Evolutionary conservation across 371 early-diverging fungal genomes (phyloP).

Genomic region (Apophysomyces ossiformis): DNA sequence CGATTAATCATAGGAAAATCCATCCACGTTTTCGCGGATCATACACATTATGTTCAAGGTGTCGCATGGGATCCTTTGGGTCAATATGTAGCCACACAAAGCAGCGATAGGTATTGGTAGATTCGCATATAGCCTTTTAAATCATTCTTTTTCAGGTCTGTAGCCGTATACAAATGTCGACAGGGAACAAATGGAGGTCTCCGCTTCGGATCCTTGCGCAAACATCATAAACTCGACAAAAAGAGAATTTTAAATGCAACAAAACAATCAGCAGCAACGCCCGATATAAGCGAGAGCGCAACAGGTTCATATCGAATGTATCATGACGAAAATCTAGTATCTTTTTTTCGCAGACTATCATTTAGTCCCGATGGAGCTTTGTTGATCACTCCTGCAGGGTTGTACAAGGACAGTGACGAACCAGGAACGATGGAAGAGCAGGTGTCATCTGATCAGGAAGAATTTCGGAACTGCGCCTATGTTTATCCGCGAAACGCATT

Average conservation of each 20-base stretch:
- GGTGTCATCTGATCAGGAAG: conserved; percentile 27
- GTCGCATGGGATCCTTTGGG: conserved; percentile 96
- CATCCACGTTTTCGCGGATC: conserved; percentile 82
- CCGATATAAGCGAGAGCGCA: neutral
- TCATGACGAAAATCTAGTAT: conserved; percentile 87
- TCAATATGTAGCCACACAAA: conserved; percentile 87
- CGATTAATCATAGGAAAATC: conserved; percentile 61
- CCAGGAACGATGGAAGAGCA: conserved; percentile 12
- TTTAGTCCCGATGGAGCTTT: conserved; percentile 93
- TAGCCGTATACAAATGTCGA: conserved; percentile 49
- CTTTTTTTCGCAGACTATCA: conserved; percentile 90
- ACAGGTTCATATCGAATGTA: conserved; percentile 59
- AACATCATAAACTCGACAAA: conserved; percentile 23
- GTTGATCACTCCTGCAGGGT: conserved; percentile 85
- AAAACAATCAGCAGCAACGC: conserved; percentile 22
- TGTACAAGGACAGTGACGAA: conserved; percentile 40
- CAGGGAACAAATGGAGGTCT: conserved; percentile 26
- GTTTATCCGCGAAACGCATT: conserved; percentile 43
- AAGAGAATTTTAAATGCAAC: conserved; percentile 16
- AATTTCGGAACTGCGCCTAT: conserved; percentile 42
- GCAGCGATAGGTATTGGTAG: conserved; percentile 79
- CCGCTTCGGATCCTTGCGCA: conserved; percentile 29
- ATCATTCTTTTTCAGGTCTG: conserved; percentile 39
- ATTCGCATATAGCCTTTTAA: neutral
- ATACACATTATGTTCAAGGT: conserved; percentile 94